These are phyloP conservation scores for Hymenoscyphus fructigenus DNA, from an alignment of 2,329 filamentous ascomycete species.

Conservation along the genomic window DNA sequence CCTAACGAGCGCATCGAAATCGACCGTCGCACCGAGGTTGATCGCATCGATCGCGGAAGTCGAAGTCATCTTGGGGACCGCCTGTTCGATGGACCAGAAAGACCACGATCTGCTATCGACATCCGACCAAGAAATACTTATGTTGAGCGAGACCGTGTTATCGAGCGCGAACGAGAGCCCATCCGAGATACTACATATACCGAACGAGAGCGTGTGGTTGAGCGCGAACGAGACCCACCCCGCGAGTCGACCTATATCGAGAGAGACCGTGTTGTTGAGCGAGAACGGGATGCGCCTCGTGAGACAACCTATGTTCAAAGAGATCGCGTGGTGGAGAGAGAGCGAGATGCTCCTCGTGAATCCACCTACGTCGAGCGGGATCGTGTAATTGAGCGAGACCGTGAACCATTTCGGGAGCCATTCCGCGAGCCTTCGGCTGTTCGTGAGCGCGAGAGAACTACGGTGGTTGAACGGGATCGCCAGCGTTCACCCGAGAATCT, in stretches of 20 bases:
- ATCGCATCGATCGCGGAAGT: constrained; percentile 3
- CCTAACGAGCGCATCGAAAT: constrained; percentile 33
- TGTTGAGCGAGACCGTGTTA: constrained; percentile 22
- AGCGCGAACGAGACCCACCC: constrained; percentile 31
- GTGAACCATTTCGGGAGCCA: constrained; percentile 5
- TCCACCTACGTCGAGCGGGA: constrained; percentile 22
- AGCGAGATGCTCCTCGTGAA: constrained; percentile 36
- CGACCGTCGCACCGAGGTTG: constrained; percentile 32
- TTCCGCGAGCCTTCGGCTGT: constrained; percentile 25
- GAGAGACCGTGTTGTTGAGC: constrained; percentile 22
- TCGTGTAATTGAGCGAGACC: constrained; percentile 9
- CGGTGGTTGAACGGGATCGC: constrained; percentile 45
- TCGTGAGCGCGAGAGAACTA: constrained; percentile 34
- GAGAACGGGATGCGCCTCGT: constrained; percentile 30
- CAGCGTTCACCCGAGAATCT: constrained; percentile 36
- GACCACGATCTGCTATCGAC: constrained; percentile 33
- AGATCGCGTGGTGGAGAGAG: constrained; percentile 40
- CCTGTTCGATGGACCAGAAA: constrained; percentile 25
- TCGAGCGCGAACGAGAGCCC: constrained; percentile 33
- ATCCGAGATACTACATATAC: constrained; percentile 14
- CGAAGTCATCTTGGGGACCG: constrained; percentile 1
- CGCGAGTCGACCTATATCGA: constrained; percentile 30
- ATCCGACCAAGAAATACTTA: constrained; percentile 26
- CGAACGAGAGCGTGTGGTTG: constrained; percentile 22
- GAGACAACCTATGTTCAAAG: constrained; percentile 23